phyloP scores from a whole-genome alignment of 495 filamentous ascomycete species.

The Penicillium cinerascens region DNA sequence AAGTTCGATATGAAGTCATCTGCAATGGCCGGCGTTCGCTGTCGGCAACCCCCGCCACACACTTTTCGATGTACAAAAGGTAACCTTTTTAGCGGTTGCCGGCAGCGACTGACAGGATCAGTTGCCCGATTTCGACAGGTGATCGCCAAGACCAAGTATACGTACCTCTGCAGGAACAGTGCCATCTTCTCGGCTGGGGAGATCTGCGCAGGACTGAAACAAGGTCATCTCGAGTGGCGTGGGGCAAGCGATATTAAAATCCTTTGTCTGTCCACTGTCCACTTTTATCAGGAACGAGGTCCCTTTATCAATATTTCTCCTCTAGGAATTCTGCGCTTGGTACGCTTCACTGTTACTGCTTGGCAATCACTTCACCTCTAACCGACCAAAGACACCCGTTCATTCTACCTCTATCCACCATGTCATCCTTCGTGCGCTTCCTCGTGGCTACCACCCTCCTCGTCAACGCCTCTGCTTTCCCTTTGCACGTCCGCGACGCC shows the following conservation, averaged over 20 bases:
- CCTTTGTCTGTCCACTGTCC: not conserved
- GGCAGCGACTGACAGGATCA: no score
- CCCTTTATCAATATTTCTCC: not conserved
- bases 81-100: no score
- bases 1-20: not conserved
- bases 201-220: not conserved
- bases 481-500: conserved; percentile 15
- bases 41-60: not conserved
- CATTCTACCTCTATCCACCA: not conserved
- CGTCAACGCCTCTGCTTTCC: conserved; percentile 13
- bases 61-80: not conserved
- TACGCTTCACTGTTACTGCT: not conserved
- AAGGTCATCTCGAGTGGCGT: not conserved
- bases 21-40: not conserved
- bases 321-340: not conserved
- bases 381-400: not conserved
- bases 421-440: conserved; percentile 1
- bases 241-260: not conserved
- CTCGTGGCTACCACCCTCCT: conserved; percentile 3
- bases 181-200: not conserved
- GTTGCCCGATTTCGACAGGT: not conserved
- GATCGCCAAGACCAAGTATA: not conserved
- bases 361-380: not conserved
- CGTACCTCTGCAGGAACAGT: not conserved
- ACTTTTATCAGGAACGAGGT: not conserved